Evolutionary conservation across 176 grass and related monocot species (phyloP).

Genomic region (Poa annua): DNA sequence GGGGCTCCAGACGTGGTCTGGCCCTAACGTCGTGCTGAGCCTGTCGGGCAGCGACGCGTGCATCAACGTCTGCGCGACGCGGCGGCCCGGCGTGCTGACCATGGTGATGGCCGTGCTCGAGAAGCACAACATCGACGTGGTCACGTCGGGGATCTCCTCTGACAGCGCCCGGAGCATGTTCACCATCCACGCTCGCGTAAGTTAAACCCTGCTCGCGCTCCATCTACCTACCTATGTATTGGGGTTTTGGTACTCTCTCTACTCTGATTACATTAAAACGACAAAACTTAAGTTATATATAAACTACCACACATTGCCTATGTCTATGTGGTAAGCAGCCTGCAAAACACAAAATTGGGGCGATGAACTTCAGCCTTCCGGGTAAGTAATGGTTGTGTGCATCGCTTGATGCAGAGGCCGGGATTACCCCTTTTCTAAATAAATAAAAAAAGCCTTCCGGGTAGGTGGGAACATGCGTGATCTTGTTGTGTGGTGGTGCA

Average conservation of each 20-base stretch:
- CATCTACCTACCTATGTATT: neutral
- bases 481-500: neutral
- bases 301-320: no score
- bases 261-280: constrained; percentile 25
- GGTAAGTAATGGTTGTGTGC: no score
- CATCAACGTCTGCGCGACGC: constrained; percentile 46
- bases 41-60: constrained; percentile 42
- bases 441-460: no score
- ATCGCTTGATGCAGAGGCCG: no score
- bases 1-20: constrained; percentile 65
- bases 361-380: neutral
- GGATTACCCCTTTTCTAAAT: no score
- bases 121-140: constrained; percentile 61
- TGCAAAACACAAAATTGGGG: no score
- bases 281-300: neutral
- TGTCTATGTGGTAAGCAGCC: no score
- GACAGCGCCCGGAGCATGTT: constrained; percentile 36
- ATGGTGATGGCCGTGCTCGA: constrained; percentile 53
- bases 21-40: constrained; percentile 60
- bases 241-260: neutral
- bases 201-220: constrained; percentile 20
- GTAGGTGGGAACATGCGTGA: neutral
- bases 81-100: constrained; percentile 42
- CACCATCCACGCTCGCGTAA: constrained; percentile 68
- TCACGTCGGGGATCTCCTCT: constrained; percentile 43